Percentiles rank a stretch among this genome's conserved stretches.
Conservation (phyloP, 1,284 basidiomycete genomes). For the Cutaneotrichosporon cavernicola region DNA sequence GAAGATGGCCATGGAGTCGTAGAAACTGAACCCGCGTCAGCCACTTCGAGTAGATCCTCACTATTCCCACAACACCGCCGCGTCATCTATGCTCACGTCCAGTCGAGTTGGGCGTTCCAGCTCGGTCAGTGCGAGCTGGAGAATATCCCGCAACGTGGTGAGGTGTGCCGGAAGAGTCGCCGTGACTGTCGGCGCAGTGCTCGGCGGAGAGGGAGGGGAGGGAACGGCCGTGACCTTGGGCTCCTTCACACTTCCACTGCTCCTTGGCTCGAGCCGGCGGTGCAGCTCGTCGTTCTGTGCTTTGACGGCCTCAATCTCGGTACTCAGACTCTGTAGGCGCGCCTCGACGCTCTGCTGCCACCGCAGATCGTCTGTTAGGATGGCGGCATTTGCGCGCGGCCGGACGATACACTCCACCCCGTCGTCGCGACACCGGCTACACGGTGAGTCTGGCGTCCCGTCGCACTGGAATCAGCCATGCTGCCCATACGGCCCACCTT, state of each 20-base stretch:
- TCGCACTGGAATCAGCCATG: conserved; percentile 23
- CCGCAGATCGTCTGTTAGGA: conserved; percentile 25
- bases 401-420: conserved; percentile 27
- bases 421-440: conserved; percentile 23
- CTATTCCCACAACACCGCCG: conserved; percentile 26
- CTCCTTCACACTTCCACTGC: not conserved
- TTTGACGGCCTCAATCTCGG: conserved; percentile 20
- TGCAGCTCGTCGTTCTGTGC: conserved; percentile 19
- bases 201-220: not conserved
- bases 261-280: conserved; percentile 6
- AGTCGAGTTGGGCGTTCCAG: conserved; percentile 19
- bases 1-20: conserved; percentile 28
- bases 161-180: conserved; percentile 12
- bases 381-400: conserved; percentile 25
- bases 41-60: conserved; percentile 9
- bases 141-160: conserved; percentile 15
- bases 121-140: conserved; percentile 14
- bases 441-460: conserved; percentile 14
- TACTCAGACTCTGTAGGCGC: conserved; percentile 12
- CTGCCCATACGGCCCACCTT: conserved; percentile 16
- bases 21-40: conserved; percentile 19
- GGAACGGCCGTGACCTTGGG: not conserved
- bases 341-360: conserved; percentile 28
- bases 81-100: conserved; percentile 24
- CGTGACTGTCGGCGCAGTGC: not conserved